Conservation (phyloP, 2,329 filamentous ascomycete genomes). For the Penicillium sp. region DNA sequence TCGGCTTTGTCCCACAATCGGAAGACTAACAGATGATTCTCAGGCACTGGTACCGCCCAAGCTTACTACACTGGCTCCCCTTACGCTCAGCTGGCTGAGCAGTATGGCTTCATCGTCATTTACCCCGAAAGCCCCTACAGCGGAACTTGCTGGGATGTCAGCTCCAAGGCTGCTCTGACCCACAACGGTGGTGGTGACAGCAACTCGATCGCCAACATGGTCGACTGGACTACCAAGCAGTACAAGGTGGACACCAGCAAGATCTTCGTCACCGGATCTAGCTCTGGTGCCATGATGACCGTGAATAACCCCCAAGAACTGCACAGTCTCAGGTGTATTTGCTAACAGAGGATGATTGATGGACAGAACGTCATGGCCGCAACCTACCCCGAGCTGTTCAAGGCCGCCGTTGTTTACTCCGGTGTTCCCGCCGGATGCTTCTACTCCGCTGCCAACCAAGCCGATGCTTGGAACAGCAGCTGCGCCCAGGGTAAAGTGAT, state of each 20-base stretch:
- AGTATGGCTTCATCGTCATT: constrained; percentile 3
- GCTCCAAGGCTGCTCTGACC: constrained; percentile 1
- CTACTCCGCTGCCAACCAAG: constrained; percentile 1
- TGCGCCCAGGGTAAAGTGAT: background rate
- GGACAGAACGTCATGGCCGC: constrained; percentile 1
- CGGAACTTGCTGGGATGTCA: constrained; percentile 3
- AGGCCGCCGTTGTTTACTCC: background rate
- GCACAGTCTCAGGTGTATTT: too few relatives aligned
- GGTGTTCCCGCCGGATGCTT: background rate
- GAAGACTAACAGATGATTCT: background rate
- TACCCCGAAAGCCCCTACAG: constrained; percentile 1
- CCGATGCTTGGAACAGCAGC: constrained; percentile 1
- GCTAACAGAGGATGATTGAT: background rate
- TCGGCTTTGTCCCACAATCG: background rate
- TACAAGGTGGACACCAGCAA: constrained; percentile 1
- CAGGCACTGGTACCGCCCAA: background rate
- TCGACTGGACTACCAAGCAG: background rate
- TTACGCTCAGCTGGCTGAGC: constrained; percentile 1
- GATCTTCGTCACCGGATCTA: background rate
- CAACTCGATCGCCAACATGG: constrained; percentile 2
- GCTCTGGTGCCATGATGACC: constrained; percentile 1
- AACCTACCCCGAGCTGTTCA: background rate
- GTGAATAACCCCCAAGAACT: background rate
- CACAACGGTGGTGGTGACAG: constrained; percentile 1
- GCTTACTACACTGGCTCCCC: constrained; percentile 2